A percentile compares a stretch with the other conserved stretches of the same genome.
These are phyloP conservation scores for Myriosclerotinia scirpicola DNA, from an alignment of 2,329 filamentous ascomycete species.

Conservation along the genomic window DNA sequence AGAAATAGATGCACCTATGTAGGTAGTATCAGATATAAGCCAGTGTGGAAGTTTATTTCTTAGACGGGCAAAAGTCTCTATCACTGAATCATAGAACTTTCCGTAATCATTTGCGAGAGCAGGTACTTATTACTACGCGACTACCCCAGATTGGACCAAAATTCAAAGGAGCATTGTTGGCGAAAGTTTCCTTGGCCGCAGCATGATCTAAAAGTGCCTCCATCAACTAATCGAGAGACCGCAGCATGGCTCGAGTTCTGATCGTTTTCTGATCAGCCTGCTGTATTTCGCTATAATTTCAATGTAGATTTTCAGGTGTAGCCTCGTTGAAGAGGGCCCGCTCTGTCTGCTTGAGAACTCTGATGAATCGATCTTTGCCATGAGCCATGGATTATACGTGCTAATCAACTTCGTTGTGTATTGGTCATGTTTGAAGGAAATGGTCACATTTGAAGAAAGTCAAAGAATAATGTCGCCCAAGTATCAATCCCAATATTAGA, in stretches of 20 bases:
- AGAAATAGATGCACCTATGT: too few relatives aligned
- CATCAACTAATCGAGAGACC: not conserved
- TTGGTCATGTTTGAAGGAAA: not conserved
- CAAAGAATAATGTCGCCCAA: not conserved
- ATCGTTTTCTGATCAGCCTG: not conserved
- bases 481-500: not conserved
- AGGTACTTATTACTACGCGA: slow-evolving; percentile 7
- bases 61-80: slow-evolving; percentile 11
- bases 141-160: not conserved
- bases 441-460: too few relatives aligned
- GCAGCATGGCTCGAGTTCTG: not conserved
- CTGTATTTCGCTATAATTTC: slow-evolving; percentile 1
- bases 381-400: slow-evolving; percentile 5
- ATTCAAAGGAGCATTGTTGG: not conserved
- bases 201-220: slow-evolving; percentile 2
- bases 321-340: not conserved
- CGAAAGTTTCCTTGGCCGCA: not conserved
- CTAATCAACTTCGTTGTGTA: not conserved
- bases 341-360: not conserved
- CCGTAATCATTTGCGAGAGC: not conserved
- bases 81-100: slow-evolving; percentile 13
- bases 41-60: slow-evolving; percentile 4
- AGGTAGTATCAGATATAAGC: not conserved
- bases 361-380: not conserved
- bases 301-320: slow-evolving; percentile 10